Percentiles rank a stretch among this genome's conserved stretches.
These are phyloP conservation scores for Dactylonectria macrodidyma DNA, from an alignment of 2,329 filamentous ascomycete species.

Conservation along the genomic window DNA sequence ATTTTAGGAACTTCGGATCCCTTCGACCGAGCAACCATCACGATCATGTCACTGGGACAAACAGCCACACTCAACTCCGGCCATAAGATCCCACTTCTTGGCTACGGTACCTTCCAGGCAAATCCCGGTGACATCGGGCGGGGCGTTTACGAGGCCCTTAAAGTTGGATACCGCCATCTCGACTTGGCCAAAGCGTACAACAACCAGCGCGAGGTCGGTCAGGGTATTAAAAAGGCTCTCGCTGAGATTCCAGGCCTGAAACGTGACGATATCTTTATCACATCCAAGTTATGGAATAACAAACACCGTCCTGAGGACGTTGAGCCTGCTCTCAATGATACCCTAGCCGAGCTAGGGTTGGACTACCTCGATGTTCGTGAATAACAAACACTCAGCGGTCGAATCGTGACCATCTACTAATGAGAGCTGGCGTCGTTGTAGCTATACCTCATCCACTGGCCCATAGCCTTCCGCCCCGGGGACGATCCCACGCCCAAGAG, in stretches of 20 bases:
- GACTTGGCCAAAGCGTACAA: conserved; percentile 69
- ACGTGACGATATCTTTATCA: conserved; percentile 72
- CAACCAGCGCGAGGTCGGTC: conserved; percentile 74
- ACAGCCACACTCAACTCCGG: conserved; percentile 75
- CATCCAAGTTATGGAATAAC: conserved; percentile 77
- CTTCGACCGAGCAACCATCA: not conserved
- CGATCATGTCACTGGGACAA: conserved; percentile 66
- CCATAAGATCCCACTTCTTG: conserved; percentile 74
- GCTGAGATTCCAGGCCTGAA: conserved; percentile 65
- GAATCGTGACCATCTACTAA: not conserved
- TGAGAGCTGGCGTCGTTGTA: conserved; percentile 31
- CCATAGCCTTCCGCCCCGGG: conserved; percentile 61
- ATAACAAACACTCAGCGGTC: not conserved
- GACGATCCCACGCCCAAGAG: conserved; percentile 62
- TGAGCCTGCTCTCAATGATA: conserved; percentile 68
- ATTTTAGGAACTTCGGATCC: too few relatives aligned
- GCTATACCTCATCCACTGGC: conserved; percentile 77
- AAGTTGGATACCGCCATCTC: conserved; percentile 76
- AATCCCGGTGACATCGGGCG: conserved; percentile 74
- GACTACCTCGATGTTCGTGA: conserved; percentile 70
- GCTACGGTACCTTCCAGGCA: conserved; percentile 78
- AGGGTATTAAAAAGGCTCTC: conserved; percentile 65
- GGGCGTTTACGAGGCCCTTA: conserved; percentile 75
- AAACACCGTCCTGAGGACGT: conserved; percentile 73
- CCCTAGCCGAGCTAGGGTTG: conserved; percentile 68